A percentile compares a stretch with the other conserved stretches of the same genome.
Evolutionary conservation across 768 basidiomycete species (phyloP).

Genomic region (Grammothele lineata): DNA sequence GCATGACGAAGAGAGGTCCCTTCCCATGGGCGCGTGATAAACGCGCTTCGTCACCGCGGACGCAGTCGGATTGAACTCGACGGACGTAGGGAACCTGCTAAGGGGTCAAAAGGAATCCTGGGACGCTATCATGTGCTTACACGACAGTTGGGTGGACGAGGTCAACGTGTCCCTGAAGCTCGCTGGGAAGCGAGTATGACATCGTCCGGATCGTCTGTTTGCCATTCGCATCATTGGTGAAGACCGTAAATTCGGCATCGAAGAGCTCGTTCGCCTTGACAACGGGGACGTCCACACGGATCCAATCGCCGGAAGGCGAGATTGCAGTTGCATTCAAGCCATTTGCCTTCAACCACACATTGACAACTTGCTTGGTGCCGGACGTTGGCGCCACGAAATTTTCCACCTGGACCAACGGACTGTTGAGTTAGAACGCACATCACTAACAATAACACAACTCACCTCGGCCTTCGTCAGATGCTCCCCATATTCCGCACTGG

Average conservation of each 20-base stretch:
- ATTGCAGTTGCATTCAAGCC: constrained; percentile 12
- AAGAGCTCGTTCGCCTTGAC: constrained; percentile 20
- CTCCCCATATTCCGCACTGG: constrained; percentile 30
- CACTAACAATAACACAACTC: background rate
- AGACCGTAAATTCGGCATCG: constrained; percentile 17
- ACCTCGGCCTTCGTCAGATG: constrained; percentile 31
- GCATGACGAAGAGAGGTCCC: constrained; percentile 12
- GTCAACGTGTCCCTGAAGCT: constrained; percentile 16
- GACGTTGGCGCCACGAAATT: constrained; percentile 13
- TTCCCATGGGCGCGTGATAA: no score
- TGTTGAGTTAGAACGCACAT: background rate
- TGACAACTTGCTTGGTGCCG: constrained; percentile 15
- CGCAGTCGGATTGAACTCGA: no score
- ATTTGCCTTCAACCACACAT: constrained; percentile 19
- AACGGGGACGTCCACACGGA: constrained; percentile 17
- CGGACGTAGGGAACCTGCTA: no score
- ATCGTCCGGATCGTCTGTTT: constrained; percentile 20
- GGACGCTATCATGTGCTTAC: no score
- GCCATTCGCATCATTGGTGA: constrained; percentile 17
- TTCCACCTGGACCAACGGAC: background rate
- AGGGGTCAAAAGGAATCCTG: no score
- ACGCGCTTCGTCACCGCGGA: no score
- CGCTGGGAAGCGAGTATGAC: constrained; percentile 22
- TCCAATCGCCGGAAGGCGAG: constrained; percentile 24
- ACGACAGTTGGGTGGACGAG: constrained; percentile 23